These are phyloP conservation scores for Chaetomium strumarium DNA, from an alignment of 2,329 filamentous ascomycete species.

Conservation along the genomic window DNA sequence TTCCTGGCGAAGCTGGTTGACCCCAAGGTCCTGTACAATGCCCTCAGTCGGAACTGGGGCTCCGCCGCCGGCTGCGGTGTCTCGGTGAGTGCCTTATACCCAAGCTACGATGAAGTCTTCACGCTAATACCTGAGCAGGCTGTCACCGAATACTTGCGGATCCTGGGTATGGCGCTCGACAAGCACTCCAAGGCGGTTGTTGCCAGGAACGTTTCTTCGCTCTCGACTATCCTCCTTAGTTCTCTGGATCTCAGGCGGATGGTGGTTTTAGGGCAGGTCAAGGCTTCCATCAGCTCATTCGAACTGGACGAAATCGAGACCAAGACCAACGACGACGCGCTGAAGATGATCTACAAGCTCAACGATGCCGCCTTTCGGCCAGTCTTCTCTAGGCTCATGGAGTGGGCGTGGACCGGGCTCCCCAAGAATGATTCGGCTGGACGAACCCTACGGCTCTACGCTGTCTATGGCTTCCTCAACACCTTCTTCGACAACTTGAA, in stretches of 20 bases:
- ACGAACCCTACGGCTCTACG: slow-evolving; percentile 59
- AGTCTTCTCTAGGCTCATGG: slow-evolving; percentile 78
- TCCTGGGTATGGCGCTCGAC: slow-evolving; percentile 66
- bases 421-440: slow-evolving; percentile 56
- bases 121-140: slow-evolving; percentile 44
- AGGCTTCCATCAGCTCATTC: slow-evolving; percentile 34
- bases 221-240: slow-evolving; percentile 61
- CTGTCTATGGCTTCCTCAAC: slow-evolving; percentile 74
- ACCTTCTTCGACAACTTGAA: slow-evolving; percentile 80
- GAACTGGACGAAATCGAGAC: slow-evolving; percentile 57
- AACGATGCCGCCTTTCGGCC: slow-evolving; percentile 92
- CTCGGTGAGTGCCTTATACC: slow-evolving; percentile 42
- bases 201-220: slow-evolving; percentile 62
- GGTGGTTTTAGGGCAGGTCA: slow-evolving; percentile 42
- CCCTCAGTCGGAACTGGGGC: slow-evolving; percentile 66
- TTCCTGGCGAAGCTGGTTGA: slow-evolving; percentile 74
- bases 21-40: slow-evolving; percentile 67
- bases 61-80: slow-evolving; percentile 57
- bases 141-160: slow-evolving; percentile 60
- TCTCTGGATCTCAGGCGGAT: slow-evolving; percentile 61
- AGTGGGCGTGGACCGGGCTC: slow-evolving; percentile 64
- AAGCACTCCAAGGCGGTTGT: slow-evolving; percentile 72
- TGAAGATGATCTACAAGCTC: slow-evolving; percentile 94
- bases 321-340: slow-evolving; percentile 60
- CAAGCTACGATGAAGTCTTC: not conserved